Percentiles rank a stretch among this genome's conserved stretches.
phyloP scores from a whole-genome alignment of 1,284 basidiomycete genomes.

The Boletus sp. region DNA sequence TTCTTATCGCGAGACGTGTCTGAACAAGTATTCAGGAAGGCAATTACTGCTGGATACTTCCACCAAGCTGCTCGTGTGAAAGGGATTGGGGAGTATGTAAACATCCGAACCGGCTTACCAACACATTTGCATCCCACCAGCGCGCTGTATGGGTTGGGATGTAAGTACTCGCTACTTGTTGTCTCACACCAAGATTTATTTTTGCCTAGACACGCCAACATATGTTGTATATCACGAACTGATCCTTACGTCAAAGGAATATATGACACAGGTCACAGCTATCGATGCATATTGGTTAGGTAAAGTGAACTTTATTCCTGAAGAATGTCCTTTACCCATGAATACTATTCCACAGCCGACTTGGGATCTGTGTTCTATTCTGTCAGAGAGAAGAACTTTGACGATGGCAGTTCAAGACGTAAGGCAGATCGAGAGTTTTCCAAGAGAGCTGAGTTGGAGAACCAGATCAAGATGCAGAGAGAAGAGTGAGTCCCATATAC shows the following conservation, averaged over 20 bases:
- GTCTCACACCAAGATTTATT: constrained; percentile 1
- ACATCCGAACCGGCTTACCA: constrained; percentile 92
- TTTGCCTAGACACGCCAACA: constrained; percentile 80
- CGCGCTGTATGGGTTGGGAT: constrained; percentile 95
- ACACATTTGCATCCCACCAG: constrained; percentile 97
- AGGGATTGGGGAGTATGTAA: constrained; percentile 98
- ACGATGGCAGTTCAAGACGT: constrained; percentile 74
- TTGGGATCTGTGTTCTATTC: constrained; percentile 95
- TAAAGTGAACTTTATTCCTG: constrained; percentile 36
- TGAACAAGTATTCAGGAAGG: constrained; percentile 66
- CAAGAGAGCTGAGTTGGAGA: constrained; percentile 87
- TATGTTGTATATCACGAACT: constrained; percentile 98
- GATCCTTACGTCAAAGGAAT: constrained; percentile 92
- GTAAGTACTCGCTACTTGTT: constrained; percentile 49
- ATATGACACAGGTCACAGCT: constrained; percentile 97
- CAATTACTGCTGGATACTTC: constrained; percentile 98
- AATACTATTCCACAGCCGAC: constrained; percentile 62
- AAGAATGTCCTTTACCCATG: constrained; percentile 14
- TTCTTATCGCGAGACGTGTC: background rate
- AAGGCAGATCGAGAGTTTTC: constrained; percentile 88
- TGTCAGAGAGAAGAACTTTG: constrained; percentile 94
- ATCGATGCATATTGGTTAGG: constrained; percentile 96
- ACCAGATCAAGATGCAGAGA: constrained; percentile 84
- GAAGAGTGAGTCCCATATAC: constrained; percentile 75
- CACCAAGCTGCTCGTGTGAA: constrained; percentile 98